Evolutionary conservation across 106 monocot genomes (phyloP), one percentile per base, ranked within the genome.

Genomic region (Acorus calamus): DNA sequence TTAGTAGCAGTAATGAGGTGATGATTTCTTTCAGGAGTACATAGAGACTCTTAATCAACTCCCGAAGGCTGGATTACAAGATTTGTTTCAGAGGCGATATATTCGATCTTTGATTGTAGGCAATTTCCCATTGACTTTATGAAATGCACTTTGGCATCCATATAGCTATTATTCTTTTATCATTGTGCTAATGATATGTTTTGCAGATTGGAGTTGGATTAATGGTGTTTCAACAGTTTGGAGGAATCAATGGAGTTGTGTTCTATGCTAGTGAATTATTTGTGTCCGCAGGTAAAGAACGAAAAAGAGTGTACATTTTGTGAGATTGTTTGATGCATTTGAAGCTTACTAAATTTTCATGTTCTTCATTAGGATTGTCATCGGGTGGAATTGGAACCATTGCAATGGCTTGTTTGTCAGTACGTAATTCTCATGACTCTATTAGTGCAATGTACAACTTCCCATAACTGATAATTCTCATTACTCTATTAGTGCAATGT

Each of bases 161-260:
- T 56, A 44, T 7, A 64, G 4, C 3, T 54, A 44, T 56, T 28
- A 65, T 46, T 53, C 50, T 7, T 49, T 43, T 46, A 1, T 7
- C 41, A 61, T 60, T 48, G 2, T 60, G 28, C 28, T 28, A 28
- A 42, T 56, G 58, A 2, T 5, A 47, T 9, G 6, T 11, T 49
- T 42, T 13, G 4, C 64, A 84, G 80, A 73, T 84, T 66, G 84
- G 84, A 59, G 77, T 80, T 57, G 84, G 84, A 41, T 53, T 84
- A 42, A 84, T 84, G 84, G 80, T 70, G 9, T 53, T 84, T 65
- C 84, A 84, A 63, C 84, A 84, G 70, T 80, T 84, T 64, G 80
- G 84, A 11, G 84, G 80, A 56, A 53, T 77, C n/a, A 84, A 77
- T 77, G 84, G 73, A 11, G 54, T 84, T 57, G 51, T 68, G 59